Percentiles rank a stretch among this genome's conserved stretches.
phyloP scores from a whole-genome alignment of 2,329 filamentous ascomycete species.

The Ophidiomyces ophidiicola region DNA sequence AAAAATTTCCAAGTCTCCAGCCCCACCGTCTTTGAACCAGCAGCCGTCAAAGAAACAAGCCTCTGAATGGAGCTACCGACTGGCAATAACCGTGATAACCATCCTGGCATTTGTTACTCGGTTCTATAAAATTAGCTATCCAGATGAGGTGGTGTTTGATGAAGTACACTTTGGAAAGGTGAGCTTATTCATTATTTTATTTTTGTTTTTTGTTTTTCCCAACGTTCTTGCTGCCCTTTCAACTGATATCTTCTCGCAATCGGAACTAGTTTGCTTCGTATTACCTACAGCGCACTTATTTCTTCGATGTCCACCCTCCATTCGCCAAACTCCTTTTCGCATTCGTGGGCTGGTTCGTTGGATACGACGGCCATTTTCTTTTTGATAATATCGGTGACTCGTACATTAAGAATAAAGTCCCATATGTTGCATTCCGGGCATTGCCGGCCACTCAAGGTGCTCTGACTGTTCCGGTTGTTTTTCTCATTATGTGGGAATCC shows the following conservation, averaged over 20 bases:
- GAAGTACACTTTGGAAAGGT: constrained; percentile 99
- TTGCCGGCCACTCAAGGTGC: constrained; percentile 86
- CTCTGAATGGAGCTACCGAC: constrained; percentile 68
- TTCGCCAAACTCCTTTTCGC: constrained; percentile 97
- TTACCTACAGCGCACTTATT: constrained; percentile 94
- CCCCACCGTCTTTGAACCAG: constrained; percentile 11
- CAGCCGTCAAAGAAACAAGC: constrained; percentile 2
- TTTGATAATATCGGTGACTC: constrained; percentile 99
- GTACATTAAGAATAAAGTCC: constrained; percentile 92
- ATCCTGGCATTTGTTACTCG: constrained; percentile 75
- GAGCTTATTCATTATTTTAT: constrained; percentile 22
- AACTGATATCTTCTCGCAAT: not conserved
- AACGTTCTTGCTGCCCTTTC: not conserved
- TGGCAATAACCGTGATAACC: constrained; percentile 66
- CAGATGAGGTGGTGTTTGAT: constrained; percentile 94
- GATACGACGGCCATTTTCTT: constrained; percentile 91
- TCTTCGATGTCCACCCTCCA: constrained; percentile 98
- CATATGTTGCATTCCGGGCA: constrained; percentile 89
- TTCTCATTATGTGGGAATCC: constrained; percentile 99
- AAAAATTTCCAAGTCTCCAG: constrained; percentile 7
- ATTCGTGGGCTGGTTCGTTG: constrained; percentile 91
- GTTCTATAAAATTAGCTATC: constrained; percentile 93
- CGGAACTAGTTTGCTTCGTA: constrained; percentile 42
- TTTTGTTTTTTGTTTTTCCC: not conserved
- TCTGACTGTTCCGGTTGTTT: constrained; percentile 84